A percentile compares a stretch with the other conserved stretches of the same genome.
These are phyloP conservation scores for Hortiboletus rubellus DNA, from an alignment of 1,284 basidiomycete genomes.

Conservation along the genomic window DNA sequence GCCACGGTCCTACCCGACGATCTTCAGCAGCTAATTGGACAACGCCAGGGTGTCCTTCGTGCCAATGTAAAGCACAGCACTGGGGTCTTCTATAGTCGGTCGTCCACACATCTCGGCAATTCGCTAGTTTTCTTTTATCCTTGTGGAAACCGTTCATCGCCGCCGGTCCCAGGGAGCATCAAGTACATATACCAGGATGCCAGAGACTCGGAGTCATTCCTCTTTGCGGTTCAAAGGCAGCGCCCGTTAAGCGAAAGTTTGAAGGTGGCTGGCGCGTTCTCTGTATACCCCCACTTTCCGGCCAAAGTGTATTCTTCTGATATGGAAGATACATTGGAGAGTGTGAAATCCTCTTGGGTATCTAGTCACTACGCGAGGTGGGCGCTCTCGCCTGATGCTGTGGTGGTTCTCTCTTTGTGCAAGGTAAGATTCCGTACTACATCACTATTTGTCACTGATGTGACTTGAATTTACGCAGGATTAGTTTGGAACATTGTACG, in stretches of 20 bases:
- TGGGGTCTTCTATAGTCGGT: constrained; percentile 1
- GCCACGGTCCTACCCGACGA: background rate
- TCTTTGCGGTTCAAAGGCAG: background rate
- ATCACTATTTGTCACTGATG: too few relatives aligned
- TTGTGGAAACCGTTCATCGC: background rate
- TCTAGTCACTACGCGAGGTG: background rate
- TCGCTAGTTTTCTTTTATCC: constrained; percentile 4
- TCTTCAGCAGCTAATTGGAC: background rate
- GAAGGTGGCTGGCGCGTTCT: background rate
- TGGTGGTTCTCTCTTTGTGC: background rate
- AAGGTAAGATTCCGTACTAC: background rate
- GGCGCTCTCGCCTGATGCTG: background rate
- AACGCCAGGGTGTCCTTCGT: background rate
- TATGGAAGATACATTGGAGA: background rate
- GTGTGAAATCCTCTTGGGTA: background rate
- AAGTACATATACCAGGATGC: background rate
- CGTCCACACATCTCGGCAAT: constrained; percentile 1
- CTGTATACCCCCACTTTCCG: background rate
- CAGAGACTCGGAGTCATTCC: background rate
- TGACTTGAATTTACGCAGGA: too few relatives aligned
- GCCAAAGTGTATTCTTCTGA: background rate
- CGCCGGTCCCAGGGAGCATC: background rate
- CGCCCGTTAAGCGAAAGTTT: background rate
- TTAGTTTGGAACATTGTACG: too few relatives aligned
- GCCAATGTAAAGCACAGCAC: background rate